Conservation (phyloP, 2,329 filamentous ascomycete species). For the Apiospora sp. region DNA sequence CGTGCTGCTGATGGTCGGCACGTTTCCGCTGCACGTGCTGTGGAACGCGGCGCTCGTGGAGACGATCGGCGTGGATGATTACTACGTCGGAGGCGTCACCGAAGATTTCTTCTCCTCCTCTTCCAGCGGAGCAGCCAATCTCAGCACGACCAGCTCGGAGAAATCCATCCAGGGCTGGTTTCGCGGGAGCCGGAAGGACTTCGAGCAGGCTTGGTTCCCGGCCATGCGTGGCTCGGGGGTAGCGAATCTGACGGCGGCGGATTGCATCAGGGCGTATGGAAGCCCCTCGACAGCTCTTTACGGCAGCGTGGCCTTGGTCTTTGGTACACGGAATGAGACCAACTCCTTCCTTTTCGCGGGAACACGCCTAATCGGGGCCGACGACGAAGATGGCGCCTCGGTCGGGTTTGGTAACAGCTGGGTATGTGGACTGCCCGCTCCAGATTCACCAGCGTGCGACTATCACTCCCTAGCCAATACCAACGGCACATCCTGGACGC, state of each 20-base stretch:
- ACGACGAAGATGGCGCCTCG: not conserved
- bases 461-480: not conserved
- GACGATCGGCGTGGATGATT: conserved; percentile 23
- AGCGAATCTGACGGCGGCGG: conserved; percentile 8
- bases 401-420: conserved; percentile 16
- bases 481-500: conserved; percentile 22
- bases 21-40: conserved; percentile 22
- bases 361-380: conserved; percentile 11
- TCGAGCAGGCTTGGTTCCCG: conserved; percentile 2
- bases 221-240: not conserved
- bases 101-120: conserved; percentile 11
- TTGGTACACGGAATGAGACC: conserved; percentile 19
- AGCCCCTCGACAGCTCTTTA: not conserved
- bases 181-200: not conserved
- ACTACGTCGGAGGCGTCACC: conserved; percentile 24
- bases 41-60: conserved; percentile 26
- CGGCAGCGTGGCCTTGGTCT: conserved; percentile 21
- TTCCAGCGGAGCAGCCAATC: not conserved
- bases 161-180: not conserved
- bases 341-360: conserved; percentile 25
- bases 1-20: not conserved
- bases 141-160: not conserved
- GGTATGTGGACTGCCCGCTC: conserved; percentile 26
- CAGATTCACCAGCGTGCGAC: not conserved
- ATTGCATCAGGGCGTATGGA: conserved; percentile 25